Conservation (phyloP, 1,139 yeast species). For the Pichia sp. region DNA sequence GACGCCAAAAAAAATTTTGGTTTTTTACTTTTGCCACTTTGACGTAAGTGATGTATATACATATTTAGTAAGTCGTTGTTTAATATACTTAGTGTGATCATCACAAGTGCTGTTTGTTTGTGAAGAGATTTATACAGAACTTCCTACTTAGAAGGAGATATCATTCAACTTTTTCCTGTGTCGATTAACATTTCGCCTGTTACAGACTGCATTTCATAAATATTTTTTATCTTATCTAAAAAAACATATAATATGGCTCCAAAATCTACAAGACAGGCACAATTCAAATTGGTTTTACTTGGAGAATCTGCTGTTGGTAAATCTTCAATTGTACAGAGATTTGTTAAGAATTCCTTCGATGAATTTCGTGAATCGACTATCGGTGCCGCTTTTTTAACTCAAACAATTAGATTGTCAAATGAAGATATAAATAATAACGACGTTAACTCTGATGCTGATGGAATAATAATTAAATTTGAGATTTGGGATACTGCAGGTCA, state of each 20-base stretch:
- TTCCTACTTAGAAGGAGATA: background rate
- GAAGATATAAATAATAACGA: background rate
- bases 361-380: conserved; percentile 92
- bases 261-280: conserved; percentile 37
- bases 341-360: conserved; percentile 91
- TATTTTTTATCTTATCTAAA: background rate
- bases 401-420: conserved; percentile 53
- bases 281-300: conserved; percentile 60
- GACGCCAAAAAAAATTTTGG: background rate
- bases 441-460: background rate
- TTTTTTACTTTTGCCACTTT: background rate
- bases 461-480: conserved; percentile 46
- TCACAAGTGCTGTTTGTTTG: too few species aligned
- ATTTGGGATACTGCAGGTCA: conserved; percentile 92
- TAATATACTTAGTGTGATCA: too few species aligned
- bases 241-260: background rate
- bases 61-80: too few species aligned
- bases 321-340: conserved; percentile 82
- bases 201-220: background rate
- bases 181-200: background rate
- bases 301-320: conserved; percentile 98
- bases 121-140: background rate
- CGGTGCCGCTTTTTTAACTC: conserved; percentile 96
- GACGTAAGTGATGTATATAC: background rate
- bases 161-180: background rate